Evolutionary conservation across 192 early-diverging fungal genomes (phyloP).

Genomic region (Podila minutissima): DNA sequence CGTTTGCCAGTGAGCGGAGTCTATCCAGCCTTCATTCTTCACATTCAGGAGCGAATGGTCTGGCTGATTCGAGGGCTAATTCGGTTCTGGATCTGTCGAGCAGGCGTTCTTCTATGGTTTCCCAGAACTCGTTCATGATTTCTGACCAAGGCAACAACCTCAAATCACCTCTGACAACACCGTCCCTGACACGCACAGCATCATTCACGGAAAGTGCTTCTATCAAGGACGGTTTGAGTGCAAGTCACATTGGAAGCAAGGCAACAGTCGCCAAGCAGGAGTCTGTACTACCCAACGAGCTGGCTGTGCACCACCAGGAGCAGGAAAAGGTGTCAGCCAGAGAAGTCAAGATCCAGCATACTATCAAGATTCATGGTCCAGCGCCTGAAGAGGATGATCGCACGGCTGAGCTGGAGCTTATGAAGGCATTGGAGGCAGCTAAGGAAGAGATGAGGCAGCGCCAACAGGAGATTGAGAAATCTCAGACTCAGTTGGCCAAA

Average conservation of each 20-base stretch:
- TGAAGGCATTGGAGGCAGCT: conserved; percentile 40
- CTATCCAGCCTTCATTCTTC: conserved; percentile 13
- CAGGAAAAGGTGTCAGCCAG: background rate
- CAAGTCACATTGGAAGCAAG: background rate
- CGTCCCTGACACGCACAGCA: conserved; percentile 33
- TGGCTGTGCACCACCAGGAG: background rate
- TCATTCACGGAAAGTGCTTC: conserved; percentile 16
- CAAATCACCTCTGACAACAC: conserved; percentile 17
- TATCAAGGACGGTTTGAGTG: conserved; percentile 5
- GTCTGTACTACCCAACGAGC: background rate
- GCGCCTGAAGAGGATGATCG: conserved; percentile 1
- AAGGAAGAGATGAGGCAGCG: conserved; percentile 40
- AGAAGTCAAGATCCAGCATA: background rate
- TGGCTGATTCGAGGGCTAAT: background rate
- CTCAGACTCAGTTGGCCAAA: background rate
- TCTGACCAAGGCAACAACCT: conserved; percentile 39
- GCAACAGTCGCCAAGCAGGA: background rate
- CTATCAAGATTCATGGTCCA: background rate
- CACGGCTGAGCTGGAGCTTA: conserved; percentile 20
- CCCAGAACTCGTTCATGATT: conserved; percentile 45
- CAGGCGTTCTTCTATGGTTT: conserved; percentile 43
- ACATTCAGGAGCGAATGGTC: conserved; percentile 11
- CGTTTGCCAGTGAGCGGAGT: conserved; percentile 34
- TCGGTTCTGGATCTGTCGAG: conserved; percentile 24
- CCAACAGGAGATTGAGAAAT: conserved; percentile 10